phyloP scores from a whole-genome alignment of 352 stramenopile genomes.

The Globisporangium lucens region DNA sequence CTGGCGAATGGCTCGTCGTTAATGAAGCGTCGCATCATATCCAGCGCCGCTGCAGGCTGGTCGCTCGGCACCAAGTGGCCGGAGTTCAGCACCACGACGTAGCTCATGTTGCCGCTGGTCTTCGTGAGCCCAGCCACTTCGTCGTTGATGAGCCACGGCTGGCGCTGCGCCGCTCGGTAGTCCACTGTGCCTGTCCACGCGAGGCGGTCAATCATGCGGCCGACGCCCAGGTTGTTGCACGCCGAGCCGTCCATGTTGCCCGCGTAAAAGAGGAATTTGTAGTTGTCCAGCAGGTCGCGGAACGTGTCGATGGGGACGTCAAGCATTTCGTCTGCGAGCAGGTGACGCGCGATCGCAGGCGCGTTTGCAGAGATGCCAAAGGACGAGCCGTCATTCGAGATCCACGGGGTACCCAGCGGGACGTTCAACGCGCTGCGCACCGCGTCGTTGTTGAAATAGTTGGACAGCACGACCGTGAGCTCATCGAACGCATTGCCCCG shows the following conservation, averaged over 20 bases:
- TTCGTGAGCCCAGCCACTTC: constrained; percentile 64
- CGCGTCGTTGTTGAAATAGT: constrained; percentile 81
- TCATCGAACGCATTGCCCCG: constrained; percentile 51
- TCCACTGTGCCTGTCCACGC: constrained; percentile 64
- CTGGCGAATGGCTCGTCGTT: constrained; percentile 36
- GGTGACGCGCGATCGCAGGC: constrained; percentile 62
- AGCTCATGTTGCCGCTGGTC: constrained; percentile 75
- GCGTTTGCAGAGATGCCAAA: constrained; percentile 53
- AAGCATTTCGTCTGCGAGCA: constrained; percentile 73
- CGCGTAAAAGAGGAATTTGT: constrained; percentile 83
- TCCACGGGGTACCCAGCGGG: constrained; percentile 53
- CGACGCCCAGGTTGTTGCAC: constrained; percentile 78
- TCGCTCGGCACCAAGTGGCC: constrained; percentile 72
- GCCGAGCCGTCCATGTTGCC: constrained; percentile 83
- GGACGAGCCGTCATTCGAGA: constrained; percentile 54
- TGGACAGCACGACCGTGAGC: constrained; percentile 45
- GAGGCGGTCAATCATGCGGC: constrained; percentile 76
- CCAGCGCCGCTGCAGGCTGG: constrained; percentile 62
- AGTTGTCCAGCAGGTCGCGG: constrained; percentile 75
- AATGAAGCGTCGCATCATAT: constrained; percentile 83
- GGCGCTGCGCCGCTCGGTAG: constrained; percentile 56
- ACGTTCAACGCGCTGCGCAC: constrained; percentile 89
- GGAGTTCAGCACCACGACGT: constrained; percentile 78
- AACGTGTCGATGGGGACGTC: constrained; percentile 77
- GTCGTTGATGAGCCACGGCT: constrained; percentile 60